Conservation (phyloP, 1,284 basidiomycete species). For the Chalciporus sp. region DNA sequence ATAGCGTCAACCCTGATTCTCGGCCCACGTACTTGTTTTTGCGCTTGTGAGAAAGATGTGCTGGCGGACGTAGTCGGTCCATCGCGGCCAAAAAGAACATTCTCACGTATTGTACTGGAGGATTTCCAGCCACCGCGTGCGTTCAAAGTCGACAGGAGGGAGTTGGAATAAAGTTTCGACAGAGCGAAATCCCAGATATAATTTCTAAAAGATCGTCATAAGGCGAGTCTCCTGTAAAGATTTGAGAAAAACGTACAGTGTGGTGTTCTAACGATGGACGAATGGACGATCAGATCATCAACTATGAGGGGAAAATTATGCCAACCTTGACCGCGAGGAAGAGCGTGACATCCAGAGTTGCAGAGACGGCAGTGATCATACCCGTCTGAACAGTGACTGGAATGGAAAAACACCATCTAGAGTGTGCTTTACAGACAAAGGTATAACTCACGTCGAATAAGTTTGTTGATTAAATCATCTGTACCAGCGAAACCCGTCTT, state of each 20-base stretch:
- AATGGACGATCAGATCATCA: not conserved
- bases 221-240: not conserved
- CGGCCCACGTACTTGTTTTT: not conserved
- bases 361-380: constrained; percentile 16
- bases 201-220: constrained; percentile 36
- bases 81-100: constrained; percentile 13
- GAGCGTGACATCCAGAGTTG: constrained; percentile 15
- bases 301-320: not conserved
- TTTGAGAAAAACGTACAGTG: not conserved
- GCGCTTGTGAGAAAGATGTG: not conserved
- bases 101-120: not conserved
- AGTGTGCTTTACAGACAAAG: not conserved
- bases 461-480: constrained; percentile 16
- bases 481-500: constrained; percentile 19
- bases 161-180: constrained; percentile 57
- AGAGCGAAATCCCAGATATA: constrained; percentile 55
- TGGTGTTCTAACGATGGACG: not conserved
- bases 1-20: not conserved
- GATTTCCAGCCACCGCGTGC: constrained; percentile 37
- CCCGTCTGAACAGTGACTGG: constrained; percentile 24
- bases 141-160: constrained; percentile 57
- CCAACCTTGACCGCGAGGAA: constrained; percentile 15
- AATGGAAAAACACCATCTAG: not conserved
- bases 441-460: constrained; percentile 19
- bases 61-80: no score